Conservation (phyloP, 306 rosid genomes). For the Acacia confusa region DNA sequence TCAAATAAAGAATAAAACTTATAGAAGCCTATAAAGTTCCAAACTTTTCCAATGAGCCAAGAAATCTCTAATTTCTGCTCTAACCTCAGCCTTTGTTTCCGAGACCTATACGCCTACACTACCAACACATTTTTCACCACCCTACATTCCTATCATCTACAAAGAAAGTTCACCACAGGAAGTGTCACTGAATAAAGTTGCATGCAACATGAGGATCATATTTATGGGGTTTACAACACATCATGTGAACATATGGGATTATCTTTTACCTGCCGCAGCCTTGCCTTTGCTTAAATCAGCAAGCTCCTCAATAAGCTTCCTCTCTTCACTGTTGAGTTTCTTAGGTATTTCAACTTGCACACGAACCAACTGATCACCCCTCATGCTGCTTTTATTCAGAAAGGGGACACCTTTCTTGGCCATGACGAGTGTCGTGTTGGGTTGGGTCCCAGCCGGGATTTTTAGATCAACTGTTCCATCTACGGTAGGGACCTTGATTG, state of each 20-base stretch:
- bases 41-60: constrained; percentile 10
- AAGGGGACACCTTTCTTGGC: constrained; percentile 93
- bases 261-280: constrained; percentile 40
- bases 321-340: constrained; percentile 74
- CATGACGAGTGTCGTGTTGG: constrained; percentile 93
- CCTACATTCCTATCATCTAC: neutral
- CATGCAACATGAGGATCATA: constrained; percentile 19
- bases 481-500: constrained; percentile 86
- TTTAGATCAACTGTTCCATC: constrained; percentile 67
- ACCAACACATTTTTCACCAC: constrained; percentile 14
- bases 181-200: constrained; percentile 23
- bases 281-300: constrained; percentile 92
- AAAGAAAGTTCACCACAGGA: neutral
- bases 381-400: constrained; percentile 79
- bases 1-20: neutral
- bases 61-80: constrained; percentile 9
- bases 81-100: constrained; percentile 26
- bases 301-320: constrained; percentile 84
- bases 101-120: constrained; percentile 30
- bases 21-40: neutral
- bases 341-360: constrained; percentile 99
- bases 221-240: neutral
- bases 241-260: neutral
- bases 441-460: constrained; percentile 78
- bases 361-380: constrained; percentile 95